A percentile compares a stretch with the other conserved stretches of the same genome.
Evolutionary conservation across 2,329 filamentous ascomycete genomes (phyloP).

Genomic region (Penicillium sp.): DNA sequence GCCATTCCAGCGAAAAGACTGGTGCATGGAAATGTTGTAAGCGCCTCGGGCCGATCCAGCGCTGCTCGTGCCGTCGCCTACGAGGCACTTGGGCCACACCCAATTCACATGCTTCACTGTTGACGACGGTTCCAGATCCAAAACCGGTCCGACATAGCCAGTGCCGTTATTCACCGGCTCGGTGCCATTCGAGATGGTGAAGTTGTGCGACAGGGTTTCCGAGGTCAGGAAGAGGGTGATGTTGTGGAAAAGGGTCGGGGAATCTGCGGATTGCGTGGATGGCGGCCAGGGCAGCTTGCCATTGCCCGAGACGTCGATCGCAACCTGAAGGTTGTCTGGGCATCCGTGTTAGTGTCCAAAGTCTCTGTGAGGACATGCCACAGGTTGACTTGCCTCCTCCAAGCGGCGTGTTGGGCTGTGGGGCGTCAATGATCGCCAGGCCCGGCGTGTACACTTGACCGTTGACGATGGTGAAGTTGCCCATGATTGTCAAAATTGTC

Average conservation of each 20-base stretch:
- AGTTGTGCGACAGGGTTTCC: conserved; percentile 51
- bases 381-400: conserved; percentile 59
- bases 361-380: conserved; percentile 48
- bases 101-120: conserved; percentile 76
- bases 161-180: conserved; percentile 46
- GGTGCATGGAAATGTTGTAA: conserved; percentile 74
- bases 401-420: conserved; percentile 66
- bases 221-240: conserved; percentile 29
- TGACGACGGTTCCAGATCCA: conserved; percentile 65
- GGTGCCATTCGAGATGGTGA: conserved; percentile 69
- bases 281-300: conserved; percentile 25
- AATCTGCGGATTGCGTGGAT: conserved; percentile 17
- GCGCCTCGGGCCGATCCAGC: conserved; percentile 59
- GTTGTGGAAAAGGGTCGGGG: conserved; percentile 20
- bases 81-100: conserved; percentile 71
- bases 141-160: conserved; percentile 64
- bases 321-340: conserved; percentile 25
- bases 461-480: conserved; percentile 45
- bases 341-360: not conserved
- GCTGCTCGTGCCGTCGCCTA: conserved; percentile 58
- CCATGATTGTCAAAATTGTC: conserved; percentile 12
- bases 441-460: conserved; percentile 73
- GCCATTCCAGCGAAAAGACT: conserved; percentile 68
- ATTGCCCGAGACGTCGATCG: conserved; percentile 29
- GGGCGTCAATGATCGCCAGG: conserved; percentile 67